These are phyloP conservation scores for Coemansia erecta DNA, from an alignment of 192 early-diverging fungal species.

Conservation along the genomic window DNA sequence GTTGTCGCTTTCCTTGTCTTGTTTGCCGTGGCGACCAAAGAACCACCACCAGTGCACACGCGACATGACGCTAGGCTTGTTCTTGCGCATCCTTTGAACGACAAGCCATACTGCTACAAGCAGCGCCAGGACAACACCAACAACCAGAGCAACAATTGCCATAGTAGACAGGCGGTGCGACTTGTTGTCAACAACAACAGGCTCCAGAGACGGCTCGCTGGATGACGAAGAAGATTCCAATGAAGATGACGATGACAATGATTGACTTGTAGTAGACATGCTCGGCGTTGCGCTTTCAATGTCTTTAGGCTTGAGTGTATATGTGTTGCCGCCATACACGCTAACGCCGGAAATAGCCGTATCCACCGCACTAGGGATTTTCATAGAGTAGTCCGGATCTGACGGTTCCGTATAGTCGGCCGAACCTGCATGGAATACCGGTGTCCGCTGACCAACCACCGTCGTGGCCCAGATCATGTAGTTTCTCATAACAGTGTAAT, in stretches of 20 bases:
- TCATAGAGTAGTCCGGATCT: conserved; percentile 35
- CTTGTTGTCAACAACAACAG: background rate
- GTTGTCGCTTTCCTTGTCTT: background rate
- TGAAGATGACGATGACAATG: too few species aligned
- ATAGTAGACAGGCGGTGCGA: background rate
- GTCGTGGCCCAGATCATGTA: conserved; percentile 43
- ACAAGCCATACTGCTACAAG: background rate
- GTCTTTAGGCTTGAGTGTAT: conserved; percentile 2
- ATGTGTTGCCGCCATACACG: conserved; percentile 34
- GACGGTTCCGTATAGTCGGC: conserved; percentile 33
- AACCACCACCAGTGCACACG: conserved; percentile 41
- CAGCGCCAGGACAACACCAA: background rate
- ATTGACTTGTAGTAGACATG: too few species aligned
- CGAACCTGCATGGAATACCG: conserved; percentile 28
- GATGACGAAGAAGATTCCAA: background rate
- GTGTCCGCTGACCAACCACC: conserved; percentile 23
- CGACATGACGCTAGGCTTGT: conserved; percentile 7
- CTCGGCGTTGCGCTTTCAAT: too few species aligned
- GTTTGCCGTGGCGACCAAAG: conserved; percentile 5
- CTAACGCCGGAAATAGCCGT: conserved; percentile 1
- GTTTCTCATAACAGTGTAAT: conserved; percentile 41
- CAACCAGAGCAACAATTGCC: background rate
- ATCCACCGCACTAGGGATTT: conserved; percentile 8
- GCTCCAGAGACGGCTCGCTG: background rate
- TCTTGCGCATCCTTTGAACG: conserved; percentile 6